phyloP scores from a whole-genome alignment of 2,329 filamentous ascomycete genomes.

The Grosmannia huntii region DNA sequence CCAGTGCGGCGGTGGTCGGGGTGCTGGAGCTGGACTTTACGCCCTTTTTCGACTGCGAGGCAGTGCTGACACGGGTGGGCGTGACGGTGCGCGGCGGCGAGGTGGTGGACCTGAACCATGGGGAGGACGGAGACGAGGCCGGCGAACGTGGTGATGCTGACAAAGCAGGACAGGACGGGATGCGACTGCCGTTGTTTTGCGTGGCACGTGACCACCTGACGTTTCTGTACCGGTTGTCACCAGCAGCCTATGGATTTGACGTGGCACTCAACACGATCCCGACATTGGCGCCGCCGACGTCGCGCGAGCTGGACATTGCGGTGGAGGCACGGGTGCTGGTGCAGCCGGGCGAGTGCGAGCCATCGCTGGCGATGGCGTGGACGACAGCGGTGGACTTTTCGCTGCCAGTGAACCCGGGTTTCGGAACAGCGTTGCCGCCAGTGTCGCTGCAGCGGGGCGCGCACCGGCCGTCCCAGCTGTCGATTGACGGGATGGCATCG shows the following conservation, averaged over 20 bases:
- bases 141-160: no score
- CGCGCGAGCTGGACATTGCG: slow-evolving; percentile 41
- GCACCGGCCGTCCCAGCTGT: slow-evolving; percentile 51
- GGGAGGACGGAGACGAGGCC: slow-evolving; percentile 10
- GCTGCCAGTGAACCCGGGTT: slow-evolving; percentile 49
- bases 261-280: neutral
- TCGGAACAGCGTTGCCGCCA: slow-evolving; percentile 36
- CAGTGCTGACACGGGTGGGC: slow-evolving; percentile 46
- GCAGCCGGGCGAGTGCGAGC: slow-evolving; percentile 42
- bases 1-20: slow-evolving; percentile 50
- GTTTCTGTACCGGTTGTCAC: slow-evolving; percentile 56
- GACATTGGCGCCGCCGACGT: slow-evolving; percentile 7
- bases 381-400: slow-evolving; percentile 58
- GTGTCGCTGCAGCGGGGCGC: slow-evolving; percentile 39
- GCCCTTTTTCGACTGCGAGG: slow-evolving; percentile 52
- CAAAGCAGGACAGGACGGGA: slow-evolving; percentile 18
- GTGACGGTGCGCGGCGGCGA: slow-evolving; percentile 44
- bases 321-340: slow-evolving; percentile 48
- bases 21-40: slow-evolving; percentile 65
- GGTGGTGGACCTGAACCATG: slow-evolving; percentile 41
- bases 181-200: slow-evolving; percentile 45
- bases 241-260: slow-evolving; percentile 30
- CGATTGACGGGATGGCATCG: slow-evolving; percentile 44
- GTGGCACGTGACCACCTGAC: slow-evolving; percentile 64
- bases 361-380: slow-evolving; percentile 54